A percentile compares a stretch with the other conserved stretches of the same genome.
phyloP scores from a whole-genome alignment of 1,284 basidiomycete species.

The Pseudozyma tsukubaensis region DNA sequence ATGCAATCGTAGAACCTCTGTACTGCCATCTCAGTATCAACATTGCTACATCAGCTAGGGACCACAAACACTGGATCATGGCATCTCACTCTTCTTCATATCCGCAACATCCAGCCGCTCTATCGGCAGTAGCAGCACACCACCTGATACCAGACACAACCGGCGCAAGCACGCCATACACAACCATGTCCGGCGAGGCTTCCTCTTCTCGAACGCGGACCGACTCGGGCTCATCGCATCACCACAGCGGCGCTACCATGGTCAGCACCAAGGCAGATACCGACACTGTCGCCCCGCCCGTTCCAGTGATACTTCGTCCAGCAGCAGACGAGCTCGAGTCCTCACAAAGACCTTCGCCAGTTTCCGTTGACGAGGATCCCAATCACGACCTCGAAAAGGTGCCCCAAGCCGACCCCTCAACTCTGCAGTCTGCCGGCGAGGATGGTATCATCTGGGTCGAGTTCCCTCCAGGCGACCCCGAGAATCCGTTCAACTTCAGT shows the following conservation, averaged over 20 bases:
- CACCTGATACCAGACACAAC: not conserved
- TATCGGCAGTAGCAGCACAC: too few species aligned
- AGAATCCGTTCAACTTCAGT: slow-evolving; percentile 75
- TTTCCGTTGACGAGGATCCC: not conserved
- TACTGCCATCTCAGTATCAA: too few species aligned
- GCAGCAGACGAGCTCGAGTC: slow-evolving; percentile 4
- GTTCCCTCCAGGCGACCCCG: slow-evolving; percentile 71
- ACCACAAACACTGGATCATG: too few species aligned
- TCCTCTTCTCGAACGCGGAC: slow-evolving; percentile 25
- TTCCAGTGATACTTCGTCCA: not conserved
- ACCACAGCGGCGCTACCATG: slow-evolving; percentile 4
- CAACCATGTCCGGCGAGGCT: slow-evolving; percentile 21
- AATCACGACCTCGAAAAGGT: slow-evolving; percentile 35
- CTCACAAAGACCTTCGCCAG: not conserved
- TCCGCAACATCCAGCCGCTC: not conserved
- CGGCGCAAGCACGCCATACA: slow-evolving; percentile 17
- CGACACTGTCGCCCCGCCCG: not conserved
- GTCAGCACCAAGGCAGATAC: not conserved
- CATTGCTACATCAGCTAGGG: too few species aligned
- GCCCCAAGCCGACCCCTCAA: slow-evolving; percentile 14
- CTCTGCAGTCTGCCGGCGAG: not conserved
- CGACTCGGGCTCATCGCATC: slow-evolving; percentile 29
- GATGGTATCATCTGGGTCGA: slow-evolving; percentile 73
- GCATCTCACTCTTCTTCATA: too few species aligned
- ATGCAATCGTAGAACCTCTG: too few species aligned